Conservation (phyloP, 768 basidiomycete species). For the Crassisporium funariophilum region DNA sequence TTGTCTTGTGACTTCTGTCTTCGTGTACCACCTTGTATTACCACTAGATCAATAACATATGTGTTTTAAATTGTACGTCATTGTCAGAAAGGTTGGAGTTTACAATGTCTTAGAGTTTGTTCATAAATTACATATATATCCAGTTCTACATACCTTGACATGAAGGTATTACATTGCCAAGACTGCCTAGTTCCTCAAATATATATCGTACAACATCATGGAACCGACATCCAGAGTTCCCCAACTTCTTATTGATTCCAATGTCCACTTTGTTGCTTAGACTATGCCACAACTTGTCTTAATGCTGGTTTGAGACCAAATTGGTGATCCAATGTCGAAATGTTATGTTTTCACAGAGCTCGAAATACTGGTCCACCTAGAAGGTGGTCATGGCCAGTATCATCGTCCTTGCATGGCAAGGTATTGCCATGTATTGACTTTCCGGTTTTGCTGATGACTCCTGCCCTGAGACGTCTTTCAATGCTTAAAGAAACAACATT, state of each 20-base stretch:
- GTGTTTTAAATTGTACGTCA: background rate
- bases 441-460: background rate
- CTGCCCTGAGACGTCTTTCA: too few species aligned
- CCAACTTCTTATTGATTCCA: too few species aligned
- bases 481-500: too few species aligned
- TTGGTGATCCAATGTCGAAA: background rate
- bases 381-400: background rate
- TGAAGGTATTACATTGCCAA: too few species aligned
- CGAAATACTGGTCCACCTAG: background rate
- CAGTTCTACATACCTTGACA: too few species aligned
- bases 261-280: background rate
- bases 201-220: too few species aligned
- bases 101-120: background rate
- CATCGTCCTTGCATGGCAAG: background rate
- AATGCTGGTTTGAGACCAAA: background rate
- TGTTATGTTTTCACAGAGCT: background rate
- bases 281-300: background rate
- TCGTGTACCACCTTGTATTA: background rate
- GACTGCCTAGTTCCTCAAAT: too few species aligned
- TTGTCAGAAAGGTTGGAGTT: background rate
- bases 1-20: background rate
- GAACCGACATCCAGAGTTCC: too few species aligned
- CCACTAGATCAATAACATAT: background rate
- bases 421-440: background rate
- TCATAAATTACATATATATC: background rate